phyloP scores from a whole-genome alignment of 805 yeast genomes.

The Komagataella mondaviorum region DNA sequence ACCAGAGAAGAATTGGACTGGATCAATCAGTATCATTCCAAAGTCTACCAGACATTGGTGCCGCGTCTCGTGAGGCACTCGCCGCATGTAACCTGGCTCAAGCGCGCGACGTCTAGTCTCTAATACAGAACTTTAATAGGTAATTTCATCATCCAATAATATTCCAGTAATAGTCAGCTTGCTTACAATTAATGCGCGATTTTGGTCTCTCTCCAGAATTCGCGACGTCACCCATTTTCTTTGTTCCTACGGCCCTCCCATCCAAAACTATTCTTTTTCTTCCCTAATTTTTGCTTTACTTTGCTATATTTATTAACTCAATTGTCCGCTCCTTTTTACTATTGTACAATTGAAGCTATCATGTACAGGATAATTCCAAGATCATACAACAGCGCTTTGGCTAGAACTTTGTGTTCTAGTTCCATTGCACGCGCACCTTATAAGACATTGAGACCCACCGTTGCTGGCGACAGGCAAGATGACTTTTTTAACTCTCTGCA shows the following conservation, averaged over 20 bases:
- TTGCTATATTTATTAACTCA: neutral
- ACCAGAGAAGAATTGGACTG: constrained; percentile 31
- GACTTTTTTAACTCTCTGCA: neutral
- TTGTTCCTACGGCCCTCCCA: neutral
- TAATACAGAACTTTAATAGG: constrained; percentile 1
- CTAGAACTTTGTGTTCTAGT: constrained; percentile 1
- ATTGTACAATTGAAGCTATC: neutral
- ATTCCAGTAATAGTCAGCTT: neutral
- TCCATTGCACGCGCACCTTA: neutral
- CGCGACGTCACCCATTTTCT: neutral
- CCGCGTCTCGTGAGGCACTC: constrained; percentile 22
- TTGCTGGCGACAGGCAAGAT: neutral
- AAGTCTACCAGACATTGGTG: constrained; percentile 30
- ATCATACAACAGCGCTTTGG: neutral
- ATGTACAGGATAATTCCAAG: neutral
- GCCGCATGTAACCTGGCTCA: constrained; percentile 33
- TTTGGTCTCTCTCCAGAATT: neutral
- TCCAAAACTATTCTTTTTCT: neutral
- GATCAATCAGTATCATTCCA: constrained; percentile 34
- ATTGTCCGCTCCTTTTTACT: neutral
- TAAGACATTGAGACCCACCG: neutral
- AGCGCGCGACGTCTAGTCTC: constrained; percentile 27
- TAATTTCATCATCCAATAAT: neutral
- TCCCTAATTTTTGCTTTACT: neutral
- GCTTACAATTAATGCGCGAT: neutral